Percentiles rank a stretch among this genome's conserved stretches.
phyloP scores from a whole-genome alignment of 208 protist species.

The Leishmania amazonensis region DNA sequence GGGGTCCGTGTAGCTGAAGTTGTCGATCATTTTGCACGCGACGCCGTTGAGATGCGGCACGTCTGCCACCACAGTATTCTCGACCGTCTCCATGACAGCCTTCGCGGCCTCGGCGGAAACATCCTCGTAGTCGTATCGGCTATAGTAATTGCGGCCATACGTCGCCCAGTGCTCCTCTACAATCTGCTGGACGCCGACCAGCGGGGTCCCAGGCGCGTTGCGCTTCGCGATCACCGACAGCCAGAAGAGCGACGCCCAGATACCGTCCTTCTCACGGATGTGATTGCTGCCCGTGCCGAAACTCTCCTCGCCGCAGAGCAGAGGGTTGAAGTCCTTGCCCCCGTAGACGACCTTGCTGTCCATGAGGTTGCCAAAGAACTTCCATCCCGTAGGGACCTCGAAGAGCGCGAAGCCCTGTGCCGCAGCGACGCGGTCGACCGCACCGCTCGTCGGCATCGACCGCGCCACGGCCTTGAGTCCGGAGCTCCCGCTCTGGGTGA shows the following conservation, averaged over 20 bases:
- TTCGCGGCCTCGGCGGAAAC: slow-evolving; percentile 83
- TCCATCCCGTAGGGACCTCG: slow-evolving; percentile 98
- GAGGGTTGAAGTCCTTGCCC: slow-evolving; percentile 69
- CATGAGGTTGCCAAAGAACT: slow-evolving; percentile 99
- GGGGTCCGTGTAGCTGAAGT: slow-evolving; percentile 97
- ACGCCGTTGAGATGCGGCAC: slow-evolving; percentile 48
- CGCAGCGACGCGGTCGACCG: slow-evolving; percentile 91
- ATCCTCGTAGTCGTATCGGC: slow-evolving; percentile 97
- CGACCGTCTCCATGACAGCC: slow-evolving; percentile 84
- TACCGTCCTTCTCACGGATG: slow-evolving; percentile 99
- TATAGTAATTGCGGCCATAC: slow-evolving; percentile 98
- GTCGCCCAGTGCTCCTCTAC: slow-evolving; percentile 93
- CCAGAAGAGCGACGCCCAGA: slow-evolving; percentile 98
- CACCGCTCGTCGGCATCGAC: slow-evolving; percentile 96
- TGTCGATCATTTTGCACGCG: slow-evolving; percentile 83
- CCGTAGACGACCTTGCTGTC: slow-evolving; percentile 83
- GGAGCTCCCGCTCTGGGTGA: slow-evolving; percentile 29
- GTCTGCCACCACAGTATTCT: slow-evolving; percentile 25
- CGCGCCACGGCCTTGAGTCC: slow-evolving; percentile 92
- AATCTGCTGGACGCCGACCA: slow-evolving; percentile 91
- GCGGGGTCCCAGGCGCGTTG: slow-evolving; percentile 33
- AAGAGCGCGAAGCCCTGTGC: slow-evolving; percentile 73
- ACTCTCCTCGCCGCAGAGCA: slow-evolving; percentile 98
- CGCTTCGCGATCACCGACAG: slow-evolving; percentile 92
- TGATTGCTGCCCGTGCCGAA: slow-evolving; percentile 98